Base-by-base conservation (phyloP, 495 filamentous ascomycete genomes). In the Talaromyces thailandensis region DNA sequence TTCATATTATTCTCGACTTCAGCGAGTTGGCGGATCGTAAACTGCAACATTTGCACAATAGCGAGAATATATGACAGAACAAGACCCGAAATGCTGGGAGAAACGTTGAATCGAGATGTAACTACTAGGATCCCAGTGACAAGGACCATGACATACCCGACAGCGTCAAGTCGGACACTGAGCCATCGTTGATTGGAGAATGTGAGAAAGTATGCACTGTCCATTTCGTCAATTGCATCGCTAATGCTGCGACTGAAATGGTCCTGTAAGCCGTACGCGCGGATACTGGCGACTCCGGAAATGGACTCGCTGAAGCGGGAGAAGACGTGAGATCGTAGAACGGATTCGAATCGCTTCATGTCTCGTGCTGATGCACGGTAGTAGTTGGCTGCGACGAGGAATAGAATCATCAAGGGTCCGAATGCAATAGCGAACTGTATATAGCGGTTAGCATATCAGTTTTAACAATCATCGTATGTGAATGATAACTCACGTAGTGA, bases 1-100 rank as follows among this genome's bases (percentile, higher is more conserved):
- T 96, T 97, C 93, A 98, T 96, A 69, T 90, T 88, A 77, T 96
- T 97, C 72, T 98, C 94, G 23, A 97, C 90, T 71, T 98, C 94
- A 35, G 94, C 93, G 37, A 97, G 82, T 74, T 98, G 94, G 40
- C 93, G 85, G 21, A 98, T 90, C 2, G 92, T 92, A 74, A 96
- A 96, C 70, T 96, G 92, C 53, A 97, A 84, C 89, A 96, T 92
- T 74, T 94, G 90, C n/a, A 95, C 92, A 64, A 97, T 95, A 31
- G 87, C 83, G 2, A 98, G 81, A 65, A 98, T 96, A 70, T 96
- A 97, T 11, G 89, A 93, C 9, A 98, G 80, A 0, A 98, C 92
- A 29, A 98, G 75, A 21, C 94, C 93, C 58, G 83, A 87, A 61
- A 92, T 95, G 58, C 88, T 91, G 9, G 93, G 94, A 32, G 83